A percentile compares a stretch with the other conserved stretches of the same genome.
phyloP scores from a whole-genome alignment of 257 asterid species.

The Solanum sejunctum region DNA sequence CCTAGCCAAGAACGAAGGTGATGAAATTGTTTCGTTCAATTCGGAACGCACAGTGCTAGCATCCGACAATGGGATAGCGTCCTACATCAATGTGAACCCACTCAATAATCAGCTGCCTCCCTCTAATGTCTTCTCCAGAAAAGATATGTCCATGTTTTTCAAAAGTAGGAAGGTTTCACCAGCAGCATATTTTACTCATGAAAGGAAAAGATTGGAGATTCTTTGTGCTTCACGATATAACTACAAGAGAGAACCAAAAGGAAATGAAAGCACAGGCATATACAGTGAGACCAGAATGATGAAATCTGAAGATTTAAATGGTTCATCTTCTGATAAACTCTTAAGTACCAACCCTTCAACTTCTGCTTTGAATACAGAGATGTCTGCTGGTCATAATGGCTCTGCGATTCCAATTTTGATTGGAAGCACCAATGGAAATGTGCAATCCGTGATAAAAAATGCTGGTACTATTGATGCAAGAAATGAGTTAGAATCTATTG shows the following conservation, averaged over 20 bases:
- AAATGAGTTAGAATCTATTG: slow-evolving; percentile 18
- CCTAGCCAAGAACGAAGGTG: slow-evolving; percentile 10
- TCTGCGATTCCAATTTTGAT: slow-evolving; percentile 13
- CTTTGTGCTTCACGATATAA: not conserved
- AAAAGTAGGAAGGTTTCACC: slow-evolving; percentile 58
- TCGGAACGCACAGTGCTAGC: slow-evolving; percentile 8
- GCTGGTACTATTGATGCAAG: slow-evolving; percentile 23
- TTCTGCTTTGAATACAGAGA: slow-evolving; percentile 11
- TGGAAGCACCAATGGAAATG: slow-evolving; percentile 15
- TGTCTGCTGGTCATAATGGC: slow-evolving; percentile 21
- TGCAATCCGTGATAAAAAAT: slow-evolving; percentile 13
- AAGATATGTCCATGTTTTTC: slow-evolving; percentile 65
- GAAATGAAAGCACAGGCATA: slow-evolving; percentile 14
- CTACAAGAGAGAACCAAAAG: not conserved
- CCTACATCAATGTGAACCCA: slow-evolving; percentile 46
- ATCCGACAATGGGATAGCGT: slow-evolving; percentile 17
- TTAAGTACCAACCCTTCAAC: slow-evolving; percentile 15
- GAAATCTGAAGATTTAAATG: slow-evolving; percentile 28
- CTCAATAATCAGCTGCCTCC: slow-evolving; percentile 82
- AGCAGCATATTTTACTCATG: slow-evolving; percentile 41
- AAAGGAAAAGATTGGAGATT: slow-evolving; percentile 37
- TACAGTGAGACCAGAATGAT: slow-evolving; percentile 13
- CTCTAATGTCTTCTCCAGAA: slow-evolving; percentile 61
- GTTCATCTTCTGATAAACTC: slow-evolving; percentile 15
- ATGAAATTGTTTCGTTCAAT: slow-evolving; percentile 2